Evolutionary conservation across 495 filamentous ascomycete species (phyloP).

Genomic region (Annulohypoxylon moriforme): DNA sequence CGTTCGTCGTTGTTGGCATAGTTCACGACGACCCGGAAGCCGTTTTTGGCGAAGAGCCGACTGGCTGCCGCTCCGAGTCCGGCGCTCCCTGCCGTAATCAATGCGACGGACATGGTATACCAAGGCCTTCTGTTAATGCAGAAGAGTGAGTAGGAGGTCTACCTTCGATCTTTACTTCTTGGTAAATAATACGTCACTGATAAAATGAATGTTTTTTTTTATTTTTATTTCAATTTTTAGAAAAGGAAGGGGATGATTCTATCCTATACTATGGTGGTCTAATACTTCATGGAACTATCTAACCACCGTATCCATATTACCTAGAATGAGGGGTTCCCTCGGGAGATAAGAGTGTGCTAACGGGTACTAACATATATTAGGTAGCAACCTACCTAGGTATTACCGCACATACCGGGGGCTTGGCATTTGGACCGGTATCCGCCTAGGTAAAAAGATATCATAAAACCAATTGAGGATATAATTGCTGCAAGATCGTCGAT

Average conservation of each 20-base stretch:
- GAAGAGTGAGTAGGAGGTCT: background rate
- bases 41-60: slow-evolving; percentile 59
- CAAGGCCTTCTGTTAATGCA: background rate
- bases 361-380: background rate
- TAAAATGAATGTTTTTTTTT: no score
- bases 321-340: slow-evolving; percentile 23
- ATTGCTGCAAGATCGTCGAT: no score
- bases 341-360: slow-evolving; percentile 4
- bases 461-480: no score
- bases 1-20: slow-evolving; percentile 60
- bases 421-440: no score
- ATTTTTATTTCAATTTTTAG: no score
- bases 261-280: background rate
- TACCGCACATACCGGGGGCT: no score
- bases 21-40: slow-evolving; percentile 64
- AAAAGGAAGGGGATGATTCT: background rate
- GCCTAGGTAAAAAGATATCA: no score
- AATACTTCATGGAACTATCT: background rate
- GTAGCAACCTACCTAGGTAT: background rate
- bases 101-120: slow-evolving; percentile 52
- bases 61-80: slow-evolving; percentile 68
- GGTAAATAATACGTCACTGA: no score
- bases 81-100: slow-evolving; percentile 67
- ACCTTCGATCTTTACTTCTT: background rate
- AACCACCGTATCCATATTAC: background rate